A percentile compares a stretch with the other conserved stretches of the same genome.
Evolutionary conservation across 2,329 filamentous ascomycete genomes (phyloP).

Genomic region (Penicillium sp.): DNA sequence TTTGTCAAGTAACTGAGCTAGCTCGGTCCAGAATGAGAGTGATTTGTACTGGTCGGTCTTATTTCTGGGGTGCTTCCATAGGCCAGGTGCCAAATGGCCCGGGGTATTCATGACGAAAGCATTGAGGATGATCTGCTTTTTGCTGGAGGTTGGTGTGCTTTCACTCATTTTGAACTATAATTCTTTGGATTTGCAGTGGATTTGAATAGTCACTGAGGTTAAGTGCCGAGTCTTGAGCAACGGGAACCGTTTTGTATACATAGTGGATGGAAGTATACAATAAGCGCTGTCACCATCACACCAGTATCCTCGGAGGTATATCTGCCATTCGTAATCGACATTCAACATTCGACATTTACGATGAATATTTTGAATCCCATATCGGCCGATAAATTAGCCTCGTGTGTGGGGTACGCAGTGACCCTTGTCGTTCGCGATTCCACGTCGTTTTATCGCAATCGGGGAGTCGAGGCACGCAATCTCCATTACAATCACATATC

Average conservation of each 20-base stretch:
- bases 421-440: conserved; percentile 2
- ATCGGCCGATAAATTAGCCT: conserved; percentile 5
- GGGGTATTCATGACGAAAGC: conserved; percentile 47
- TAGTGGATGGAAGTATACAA: not conserved
- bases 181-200: not conserved
- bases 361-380: not conserved
- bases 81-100: conserved; percentile 42
- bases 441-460: conserved; percentile 8
- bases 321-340: not conserved
- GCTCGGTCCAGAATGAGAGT: conserved; percentile 47
- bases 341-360: not conserved
- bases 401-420: not conserved
- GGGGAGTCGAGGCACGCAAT: conserved; percentile 8
- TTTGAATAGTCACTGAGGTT: not conserved
- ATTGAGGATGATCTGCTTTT: conserved; percentile 43
- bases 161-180: conserved; percentile 1
- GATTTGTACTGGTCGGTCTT: conserved; percentile 33
- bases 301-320: not conserved
- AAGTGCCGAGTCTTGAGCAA: not conserved
- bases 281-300: not conserved
- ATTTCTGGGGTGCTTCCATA: conserved; percentile 33
- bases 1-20: conserved; percentile 48
- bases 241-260: not conserved
- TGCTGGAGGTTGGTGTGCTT: not conserved
- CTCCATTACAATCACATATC: not conserved